A percentile compares a stretch with the other conserved stretches of the same genome.
Evolutionary conservation across 2,329 filamentous ascomycete species (phyloP).

Genomic region (Parasarocladium wereldwijsianum): DNA sequence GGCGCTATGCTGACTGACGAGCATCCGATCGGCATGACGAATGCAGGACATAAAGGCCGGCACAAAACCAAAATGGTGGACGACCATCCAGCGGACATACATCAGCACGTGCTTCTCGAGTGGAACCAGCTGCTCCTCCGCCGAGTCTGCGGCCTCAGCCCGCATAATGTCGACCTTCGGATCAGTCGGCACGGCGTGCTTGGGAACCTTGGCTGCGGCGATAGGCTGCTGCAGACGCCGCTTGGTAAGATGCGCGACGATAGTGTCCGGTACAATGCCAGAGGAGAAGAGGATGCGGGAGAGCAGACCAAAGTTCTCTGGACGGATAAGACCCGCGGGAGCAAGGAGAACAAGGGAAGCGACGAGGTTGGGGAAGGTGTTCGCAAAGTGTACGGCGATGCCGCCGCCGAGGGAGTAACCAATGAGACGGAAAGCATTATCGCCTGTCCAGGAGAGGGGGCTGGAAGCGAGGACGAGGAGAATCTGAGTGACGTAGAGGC

Average conservation of each 20-base stretch:
- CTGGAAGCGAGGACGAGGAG: constrained; percentile 58
- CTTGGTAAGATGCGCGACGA: constrained; percentile 33
- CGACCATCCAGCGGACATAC: constrained; percentile 44
- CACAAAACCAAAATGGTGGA: constrained; percentile 41
- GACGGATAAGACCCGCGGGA: constrained; percentile 58
- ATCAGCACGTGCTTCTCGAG: constrained; percentile 32
- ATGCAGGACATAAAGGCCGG: constrained; percentile 45
- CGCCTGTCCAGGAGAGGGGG: constrained; percentile 49
- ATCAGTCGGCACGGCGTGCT: constrained; percentile 7
- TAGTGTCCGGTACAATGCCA: constrained; percentile 35
- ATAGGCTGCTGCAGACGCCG: constrained; percentile 35
- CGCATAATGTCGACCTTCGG: constrained; percentile 23
- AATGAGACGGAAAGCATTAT: constrained; percentile 45
- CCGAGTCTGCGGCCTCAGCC: constrained; percentile 21
- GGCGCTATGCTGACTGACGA: constrained; percentile 34
- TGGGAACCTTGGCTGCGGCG: constrained; percentile 15
- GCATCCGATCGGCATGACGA: constrained; percentile 34
- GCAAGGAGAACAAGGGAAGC: constrained; percentile 61
- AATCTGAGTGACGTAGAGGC: constrained; percentile 59
- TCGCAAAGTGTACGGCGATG: constrained; percentile 60
- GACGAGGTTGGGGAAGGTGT: constrained; percentile 56
- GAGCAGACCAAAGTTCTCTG: constrained; percentile 33
- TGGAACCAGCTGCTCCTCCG: constrained; percentile 15
- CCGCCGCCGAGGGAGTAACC: constrained; percentile 78
- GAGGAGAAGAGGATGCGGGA: constrained; percentile 38